A percentile compares a stretch with the other conserved stretches of the same genome.
phyloP scores from a whole-genome alignment of 441 rosid genomes.

The Omphalea diandra region DNA sequence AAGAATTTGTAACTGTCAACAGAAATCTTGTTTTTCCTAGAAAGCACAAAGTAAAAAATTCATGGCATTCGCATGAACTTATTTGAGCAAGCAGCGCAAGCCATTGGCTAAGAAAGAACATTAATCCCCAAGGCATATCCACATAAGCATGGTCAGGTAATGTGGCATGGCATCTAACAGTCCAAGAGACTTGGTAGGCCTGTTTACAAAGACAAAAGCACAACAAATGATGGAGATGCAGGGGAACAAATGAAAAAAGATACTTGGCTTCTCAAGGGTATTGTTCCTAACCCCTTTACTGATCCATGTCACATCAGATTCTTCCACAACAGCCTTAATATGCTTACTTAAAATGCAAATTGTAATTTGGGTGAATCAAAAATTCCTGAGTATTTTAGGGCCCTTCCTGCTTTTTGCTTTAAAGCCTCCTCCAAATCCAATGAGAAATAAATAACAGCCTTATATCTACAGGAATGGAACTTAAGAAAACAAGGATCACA shows the following conservation, averaged over 20 bases:
- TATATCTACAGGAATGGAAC: conserved; percentile 60
- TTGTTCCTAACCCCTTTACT: conserved; percentile 49
- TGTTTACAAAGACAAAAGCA: conserved; percentile 36
- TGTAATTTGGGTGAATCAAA: conserved; percentile 66
- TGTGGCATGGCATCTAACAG: too few species aligned
- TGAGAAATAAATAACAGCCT: conserved; percentile 51
- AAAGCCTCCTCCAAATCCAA: conserved; percentile 61
- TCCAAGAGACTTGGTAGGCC: not conserved
- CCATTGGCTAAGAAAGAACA: too few species aligned
- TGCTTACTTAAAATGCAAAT: conserved; percentile 46
- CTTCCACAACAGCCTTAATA: conserved; percentile 68
- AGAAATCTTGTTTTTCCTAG: conserved; percentile 16
- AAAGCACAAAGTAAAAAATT: conserved; percentile 16
- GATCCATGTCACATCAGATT: conserved; percentile 76
- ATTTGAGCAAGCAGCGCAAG: too few species aligned
- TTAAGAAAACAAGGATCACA: conserved; percentile 37
- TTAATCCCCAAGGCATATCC: too few species aligned
- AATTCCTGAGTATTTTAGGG: conserved; percentile 42
- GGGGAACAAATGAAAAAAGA: conserved; percentile 49
- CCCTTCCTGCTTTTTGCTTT: conserved; percentile 69
- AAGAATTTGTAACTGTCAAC: conserved; percentile 19
- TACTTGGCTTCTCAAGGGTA: conserved; percentile 71
- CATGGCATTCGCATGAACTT: not conserved
- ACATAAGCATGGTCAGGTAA: too few species aligned
- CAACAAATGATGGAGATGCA: conserved; percentile 40